Conservation (phyloP, 2,329 filamentous ascomycete species). For the Penicillium sp. region DNA sequence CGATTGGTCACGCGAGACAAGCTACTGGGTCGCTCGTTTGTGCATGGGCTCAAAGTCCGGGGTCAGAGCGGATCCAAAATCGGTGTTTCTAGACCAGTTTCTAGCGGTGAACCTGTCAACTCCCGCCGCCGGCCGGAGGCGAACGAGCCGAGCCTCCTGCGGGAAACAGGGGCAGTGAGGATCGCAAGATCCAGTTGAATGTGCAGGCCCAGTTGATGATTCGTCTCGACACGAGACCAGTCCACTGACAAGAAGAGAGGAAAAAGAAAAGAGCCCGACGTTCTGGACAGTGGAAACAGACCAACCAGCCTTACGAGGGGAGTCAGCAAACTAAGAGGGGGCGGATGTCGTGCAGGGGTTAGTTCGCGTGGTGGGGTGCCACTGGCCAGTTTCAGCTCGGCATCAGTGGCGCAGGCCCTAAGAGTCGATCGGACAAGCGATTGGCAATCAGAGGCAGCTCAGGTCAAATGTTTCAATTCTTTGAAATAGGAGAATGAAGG, state of each 20-base stretch:
- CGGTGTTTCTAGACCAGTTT: neutral
- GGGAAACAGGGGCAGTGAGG: neutral
- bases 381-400: neutral
- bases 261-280: neutral
- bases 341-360: slow-evolving; percentile 15
- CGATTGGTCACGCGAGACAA: slow-evolving; percentile 12
- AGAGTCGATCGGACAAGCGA: neutral
- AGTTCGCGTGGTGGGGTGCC: slow-evolving; percentile 4
- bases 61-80: slow-evolving; percentile 3
- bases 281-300: neutral
- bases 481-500: neutral
- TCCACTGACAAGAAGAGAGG: neutral
- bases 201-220: neutral
- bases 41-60: slow-evolving; percentile 2
- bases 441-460: neutral
- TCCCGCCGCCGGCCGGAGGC: neutral
- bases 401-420: slow-evolving; percentile 7
- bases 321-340: neutral
- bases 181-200: neutral
- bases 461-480: neutral
- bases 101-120: neutral
- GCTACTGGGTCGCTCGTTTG: slow-evolving; percentile 3
- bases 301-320: slow-evolving; percentile 1
- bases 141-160: neutral
- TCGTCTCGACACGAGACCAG: neutral